phyloP scores from a whole-genome alignment of 2,329 filamentous ascomycete genomes.

The Claviceps lovelessii region DNA sequence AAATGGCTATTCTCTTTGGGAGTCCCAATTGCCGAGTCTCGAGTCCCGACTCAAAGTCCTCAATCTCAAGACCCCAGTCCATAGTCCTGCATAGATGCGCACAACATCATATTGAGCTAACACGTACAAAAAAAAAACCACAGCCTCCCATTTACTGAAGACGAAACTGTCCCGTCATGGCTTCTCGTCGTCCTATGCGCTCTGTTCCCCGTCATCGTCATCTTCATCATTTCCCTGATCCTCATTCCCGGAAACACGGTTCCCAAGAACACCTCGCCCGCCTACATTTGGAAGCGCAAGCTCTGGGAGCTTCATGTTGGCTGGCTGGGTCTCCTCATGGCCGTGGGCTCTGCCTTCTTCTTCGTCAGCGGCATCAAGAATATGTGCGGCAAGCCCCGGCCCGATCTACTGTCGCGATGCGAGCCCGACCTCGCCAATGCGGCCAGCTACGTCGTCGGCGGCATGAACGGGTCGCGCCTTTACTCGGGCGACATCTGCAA shows the following conservation, averaged over 20 bases:
- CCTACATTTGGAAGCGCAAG: conserved; percentile 63
- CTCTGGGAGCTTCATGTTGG: conserved; percentile 83
- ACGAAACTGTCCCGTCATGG: conserved; percentile 58
- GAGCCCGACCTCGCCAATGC: conserved; percentile 55
- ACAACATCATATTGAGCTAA: neutral
- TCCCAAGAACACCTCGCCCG: conserved; percentile 44
- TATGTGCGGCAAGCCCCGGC: conserved; percentile 54
- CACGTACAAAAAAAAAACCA: neutral
- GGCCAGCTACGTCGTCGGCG: conserved; percentile 47
- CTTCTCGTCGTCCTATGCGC: conserved; percentile 51
- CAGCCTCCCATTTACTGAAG: conserved; percentile 53
- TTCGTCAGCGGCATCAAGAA: conserved; percentile 81
- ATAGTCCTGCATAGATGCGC: neutral
- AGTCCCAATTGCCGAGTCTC: too few relatives aligned
- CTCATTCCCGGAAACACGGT: conserved; percentile 62
- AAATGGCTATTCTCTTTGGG: neutral
- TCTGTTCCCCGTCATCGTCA: conserved; percentile 50
- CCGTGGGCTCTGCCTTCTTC: conserved; percentile 58
- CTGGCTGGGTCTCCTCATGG: conserved; percentile 66
- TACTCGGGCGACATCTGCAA: conserved; percentile 67
- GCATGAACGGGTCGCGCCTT: conserved; percentile 49
- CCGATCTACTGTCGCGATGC: conserved; percentile 72
- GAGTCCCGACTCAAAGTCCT: too few relatives aligned
- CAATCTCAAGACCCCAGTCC: neutral
- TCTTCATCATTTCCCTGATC: conserved; percentile 52